Base-by-base conservation (phyloP, 768 basidiomycete species). In the Hemileccinum rubropunctum region DNA sequence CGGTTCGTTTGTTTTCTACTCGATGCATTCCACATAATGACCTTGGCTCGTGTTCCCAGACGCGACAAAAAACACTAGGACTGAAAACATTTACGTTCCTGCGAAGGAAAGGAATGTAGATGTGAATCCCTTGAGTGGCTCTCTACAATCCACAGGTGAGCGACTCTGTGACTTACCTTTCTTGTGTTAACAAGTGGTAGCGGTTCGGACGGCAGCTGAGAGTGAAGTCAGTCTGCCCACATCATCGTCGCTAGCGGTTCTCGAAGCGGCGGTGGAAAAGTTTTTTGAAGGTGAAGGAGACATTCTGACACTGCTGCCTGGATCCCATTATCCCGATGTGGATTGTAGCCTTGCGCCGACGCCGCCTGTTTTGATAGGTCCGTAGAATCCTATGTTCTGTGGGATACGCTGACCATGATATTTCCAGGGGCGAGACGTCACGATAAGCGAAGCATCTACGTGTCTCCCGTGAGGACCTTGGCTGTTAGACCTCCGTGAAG, bases 401-500 rank as follows among this genome's bases (percentile, higher is more conserved):
- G 21, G 28, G 13, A n/a, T 34, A 18, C 30, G 21, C 47, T 57
- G 42, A 60, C 20, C 12, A 36, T 32, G 27, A n/a, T 34, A 20
- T 30, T 20, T 15, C 30, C 32, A 62, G 58, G 3, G 33, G 28
- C 42, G 3, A 32, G 11, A 28, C n/a, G 11, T 7, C 38, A 18
- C 17, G 32, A 10, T 26, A 26, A 56, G 42, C 48, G 47, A 27
- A 53, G 42, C 20, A 37, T 52, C 34, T 60, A 52, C n/a, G 47
- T 42, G 37, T 43, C 55, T 11, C 54, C 50, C 5, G 8, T 30
- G 17, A 52, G 30, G 36, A 36, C 20, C 2, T 20, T 20, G 30
- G 32, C 5, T 8, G 32, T 45, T 17, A 60, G 57, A 38, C 61
- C 61, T 33, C 53, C 61, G 36, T 54, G 49, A 36, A 56, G 60